Evolutionary conservation across 192 early-diverging fungal species (phyloP), one percentile per base, ranked within the genome.

Genomic region (Nowakowskiella sp.): DNA sequence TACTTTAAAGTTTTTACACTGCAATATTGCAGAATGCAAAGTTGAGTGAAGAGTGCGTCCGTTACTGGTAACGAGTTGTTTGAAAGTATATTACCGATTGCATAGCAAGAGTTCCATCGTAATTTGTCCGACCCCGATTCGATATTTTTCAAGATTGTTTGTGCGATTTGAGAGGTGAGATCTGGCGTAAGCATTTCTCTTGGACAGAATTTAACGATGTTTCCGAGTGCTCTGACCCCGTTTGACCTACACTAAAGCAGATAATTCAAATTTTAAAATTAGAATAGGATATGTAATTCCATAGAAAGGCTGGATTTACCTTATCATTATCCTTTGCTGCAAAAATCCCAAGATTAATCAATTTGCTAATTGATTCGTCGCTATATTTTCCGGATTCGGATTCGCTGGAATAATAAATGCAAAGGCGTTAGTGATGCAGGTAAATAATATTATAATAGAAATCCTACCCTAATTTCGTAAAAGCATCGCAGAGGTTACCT

Each of bases 81-180:
- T 1, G 55, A 39, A 2, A 89, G 63, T n/a, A 84, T 71, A 47
- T 85, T 84, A 31, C 67, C 60, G 23, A 83, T 66, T 1, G 82
- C 80, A 55, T 88, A 71, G 64, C 85, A 86, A 0, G 85, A 83
- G 60, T 89, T 89, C 87, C 85, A 89, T 4, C 87, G 75, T 68
- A 82, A 81, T 65, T 86, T 84, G 7, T 84, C 65, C 2, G 76
- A 65, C 2, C 84, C 79, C 7, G 68, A 57, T 44, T 84, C 75
- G 42, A 85, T 68, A 47, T 80, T 80, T 53, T 81, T 82, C 33
- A 78, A 58, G 16, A 86, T 52, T 0, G 58, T 36, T 27, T 44
- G 31, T 2, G 84, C 58, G 2, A 66, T 72, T 6, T 75, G 67
- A 6, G 71, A 65, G 6, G 83, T 57, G 1, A 79, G 42, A 28